These are phyloP conservation scores for Coffea humblotiana DNA, from an alignment of 305 asterid species.

Conservation along the genomic window DNA sequence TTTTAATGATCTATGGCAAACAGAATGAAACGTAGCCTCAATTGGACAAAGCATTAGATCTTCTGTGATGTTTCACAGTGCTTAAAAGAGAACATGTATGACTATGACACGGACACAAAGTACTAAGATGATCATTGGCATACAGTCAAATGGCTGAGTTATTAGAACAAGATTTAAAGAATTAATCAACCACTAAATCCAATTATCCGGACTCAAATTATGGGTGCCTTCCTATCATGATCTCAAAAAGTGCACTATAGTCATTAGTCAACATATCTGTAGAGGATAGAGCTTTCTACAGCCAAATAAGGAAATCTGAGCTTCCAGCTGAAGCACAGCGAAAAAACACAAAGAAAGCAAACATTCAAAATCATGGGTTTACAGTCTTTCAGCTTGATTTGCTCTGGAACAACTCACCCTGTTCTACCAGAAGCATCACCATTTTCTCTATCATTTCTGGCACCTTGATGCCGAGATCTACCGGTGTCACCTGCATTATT, in stretches of 20 bases:
- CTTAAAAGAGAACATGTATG: too few relatives aligned
- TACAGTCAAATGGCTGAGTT: neutral
- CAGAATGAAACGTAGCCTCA: neutral
- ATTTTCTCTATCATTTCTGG: constrained; percentile 23
- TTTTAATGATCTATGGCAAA: neutral
- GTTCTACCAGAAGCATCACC: constrained; percentile 42
- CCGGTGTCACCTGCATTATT: constrained; percentile 42
- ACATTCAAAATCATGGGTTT: neutral
- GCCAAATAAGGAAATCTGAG: neutral
- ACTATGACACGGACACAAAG: too few relatives aligned
- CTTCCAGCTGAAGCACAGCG: neutral
- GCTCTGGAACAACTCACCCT: constrained; percentile 35
- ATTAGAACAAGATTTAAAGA: neutral
- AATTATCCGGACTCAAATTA: neutral
- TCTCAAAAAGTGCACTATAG: neutral
- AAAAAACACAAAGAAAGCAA: too few relatives aligned
- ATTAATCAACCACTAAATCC: neutral
- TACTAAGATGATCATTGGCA: neutral
- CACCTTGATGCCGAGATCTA: constrained; percentile 31
- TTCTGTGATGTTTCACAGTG: neutral
- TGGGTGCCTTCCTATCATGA: neutral
- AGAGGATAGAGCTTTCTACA: neutral
- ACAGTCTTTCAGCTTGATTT: neutral
- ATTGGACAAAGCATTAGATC: neutral
- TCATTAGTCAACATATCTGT: neutral